Base-by-base conservation (phyloP, 192 early-diverging fungal species). In the Backusella tarrabulga region DNA sequence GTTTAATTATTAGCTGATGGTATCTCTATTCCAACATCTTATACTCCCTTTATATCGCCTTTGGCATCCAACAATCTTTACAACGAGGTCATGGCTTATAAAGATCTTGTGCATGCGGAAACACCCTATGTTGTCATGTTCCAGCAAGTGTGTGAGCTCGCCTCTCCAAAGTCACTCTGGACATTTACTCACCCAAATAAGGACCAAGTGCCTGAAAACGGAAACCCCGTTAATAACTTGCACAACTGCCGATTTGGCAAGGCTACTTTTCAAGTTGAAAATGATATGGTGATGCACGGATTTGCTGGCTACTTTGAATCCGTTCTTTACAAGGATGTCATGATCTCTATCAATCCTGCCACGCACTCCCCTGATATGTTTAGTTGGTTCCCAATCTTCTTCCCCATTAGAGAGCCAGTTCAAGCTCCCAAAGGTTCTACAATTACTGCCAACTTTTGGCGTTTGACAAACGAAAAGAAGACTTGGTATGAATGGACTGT, bases 121-220 rank as follows among this genome's bases (percentile, higher is more conserved):
- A 99, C 96, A 19, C 95, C 96, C 0, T 99, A 96, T 80, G 97
- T 99, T n/a, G 98, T 99, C 42, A 97, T 97, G 86, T 93, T 99
- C 79, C 91, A 94, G 54, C 88, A 92, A 19, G 91, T 91, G 7
- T 80, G 86, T 23, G 79, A 91, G 40, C 79, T 98, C 38, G 91
- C 90, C 1, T 80, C 87, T n/a, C 89, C 95, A 7, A 81, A 93
- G 80, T 73, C 86, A 26, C 81, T 96, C 54, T 99, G 96, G 97
- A 76, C 76, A 12, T 99, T 98, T 82, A 73, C 85, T 23, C 97
- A 98, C 83, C 93, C 94, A n/a, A 86, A 89, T 75, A 76, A 77
- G 32, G 34, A 67, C 1, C 68, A 87, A 1, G 74, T 81, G 19
- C 75, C 73, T 67, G 34, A 74, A 38, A 74, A 85, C 9, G 63